These are phyloP conservation scores for Angophora floribunda DNA, from an alignment of 345 rosid genomes.

Conservation along the genomic window DNA sequence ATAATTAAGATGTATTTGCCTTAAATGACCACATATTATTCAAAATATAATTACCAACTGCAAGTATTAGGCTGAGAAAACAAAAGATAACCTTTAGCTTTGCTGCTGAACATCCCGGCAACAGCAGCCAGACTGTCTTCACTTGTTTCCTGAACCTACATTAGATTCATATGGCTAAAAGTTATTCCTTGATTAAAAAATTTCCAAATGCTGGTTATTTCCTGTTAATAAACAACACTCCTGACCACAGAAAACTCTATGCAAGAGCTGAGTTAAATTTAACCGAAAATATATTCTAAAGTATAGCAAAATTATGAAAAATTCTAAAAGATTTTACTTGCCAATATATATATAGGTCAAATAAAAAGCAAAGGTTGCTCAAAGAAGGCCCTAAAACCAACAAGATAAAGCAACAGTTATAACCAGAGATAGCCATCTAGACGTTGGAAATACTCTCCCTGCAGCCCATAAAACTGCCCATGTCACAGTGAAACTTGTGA, in stretches of 20 bases:
- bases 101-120: slow-evolving; percentile 99
- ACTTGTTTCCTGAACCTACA: slow-evolving; percentile 85
- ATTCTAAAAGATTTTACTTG: not conserved
- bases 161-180: not conserved
- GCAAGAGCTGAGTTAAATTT: not conserved
- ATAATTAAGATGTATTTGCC: not conserved
- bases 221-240: not conserved
- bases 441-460: not conserved
- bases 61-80: not conserved
- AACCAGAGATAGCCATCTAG: not conserved
- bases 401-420: not conserved
- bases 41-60: not conserved
- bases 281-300: not conserved
- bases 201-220: not conserved
- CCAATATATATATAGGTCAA: not conserved
- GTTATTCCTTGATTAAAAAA: not conserved
- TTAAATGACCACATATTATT: not conserved
- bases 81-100: slow-evolving; percentile 76
- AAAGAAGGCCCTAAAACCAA: not conserved
- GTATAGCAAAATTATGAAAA: not conserved
- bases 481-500: not conserved
- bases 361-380: not conserved
- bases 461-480: not conserved
- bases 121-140: slow-evolving; percentile 96
- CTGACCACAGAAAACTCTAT: not conserved